Conservation (phyloP, 176 grass and related monocot genomes). For the Triticum turgidum region DNA sequence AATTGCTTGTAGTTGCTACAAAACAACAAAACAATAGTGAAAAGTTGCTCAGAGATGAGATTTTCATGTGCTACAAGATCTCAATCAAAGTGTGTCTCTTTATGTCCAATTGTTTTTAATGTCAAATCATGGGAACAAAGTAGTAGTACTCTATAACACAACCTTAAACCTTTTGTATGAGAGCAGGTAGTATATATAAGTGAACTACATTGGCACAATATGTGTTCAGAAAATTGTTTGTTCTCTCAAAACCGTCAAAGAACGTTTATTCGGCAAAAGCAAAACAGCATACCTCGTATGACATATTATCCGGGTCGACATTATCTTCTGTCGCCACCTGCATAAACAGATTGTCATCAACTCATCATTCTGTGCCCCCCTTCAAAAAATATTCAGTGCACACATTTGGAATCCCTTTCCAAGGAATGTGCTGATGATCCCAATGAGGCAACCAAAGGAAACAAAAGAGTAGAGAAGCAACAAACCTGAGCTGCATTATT, state of each 20-base stretch:
- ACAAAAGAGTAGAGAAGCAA: slow-evolving; percentile 26
- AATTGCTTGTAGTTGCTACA: slow-evolving; percentile 80
- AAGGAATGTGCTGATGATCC: neutral
- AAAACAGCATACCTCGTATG: slow-evolving; percentile 65
- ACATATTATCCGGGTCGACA: slow-evolving; percentile 77
- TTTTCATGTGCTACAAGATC: neutral
- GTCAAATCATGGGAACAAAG: neutral
- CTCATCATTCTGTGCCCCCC: neutral
- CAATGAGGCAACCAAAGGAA: slow-evolving; percentile 1
- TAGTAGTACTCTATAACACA: neutral
- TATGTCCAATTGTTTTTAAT: neutral
- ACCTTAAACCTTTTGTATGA: neutral
- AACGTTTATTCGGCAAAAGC: neutral
- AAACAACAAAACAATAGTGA: slow-evolving; percentile 22
- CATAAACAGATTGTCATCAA: neutral
- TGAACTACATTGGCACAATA: neutral
- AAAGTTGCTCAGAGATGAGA: neutral
- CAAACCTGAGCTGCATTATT: slow-evolving; percentile 58
- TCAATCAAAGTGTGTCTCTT: neutral
- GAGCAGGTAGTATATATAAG: neutral
- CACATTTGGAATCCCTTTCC: slow-evolving; percentile 1
- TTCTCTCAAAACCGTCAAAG: neutral
- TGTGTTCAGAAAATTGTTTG: neutral
- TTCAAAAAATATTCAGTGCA: neutral
- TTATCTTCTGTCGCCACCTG: slow-evolving; percentile 56